A percentile compares a stretch with the other conserved stretches of the same genome.
Evolutionary conservation across 1,284 basidiomycete genomes (phyloP).

Genomic region (Boletus semigastroideus): DNA sequence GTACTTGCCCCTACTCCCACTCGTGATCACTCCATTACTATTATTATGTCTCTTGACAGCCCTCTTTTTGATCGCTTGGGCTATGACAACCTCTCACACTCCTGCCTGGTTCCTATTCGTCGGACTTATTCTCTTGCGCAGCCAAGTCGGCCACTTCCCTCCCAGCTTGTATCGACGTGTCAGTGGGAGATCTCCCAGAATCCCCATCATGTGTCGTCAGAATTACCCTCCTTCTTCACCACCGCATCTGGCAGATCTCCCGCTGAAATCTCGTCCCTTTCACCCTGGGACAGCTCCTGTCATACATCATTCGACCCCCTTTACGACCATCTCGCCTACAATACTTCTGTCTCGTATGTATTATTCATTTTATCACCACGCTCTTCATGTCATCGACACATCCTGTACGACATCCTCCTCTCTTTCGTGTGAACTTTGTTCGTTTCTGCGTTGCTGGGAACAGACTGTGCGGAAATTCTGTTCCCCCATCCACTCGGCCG

Average conservation of each 20-base stretch:
- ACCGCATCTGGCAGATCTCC: slow-evolving; percentile 23
- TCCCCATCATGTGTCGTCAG: slow-evolving; percentile 8
- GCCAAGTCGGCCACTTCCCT: slow-evolving; percentile 19
- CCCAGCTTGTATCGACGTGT: slow-evolving; percentile 14
- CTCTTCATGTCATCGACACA: slow-evolving; percentile 10
- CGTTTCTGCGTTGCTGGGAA: slow-evolving; percentile 13
- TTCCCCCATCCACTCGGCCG: slow-evolving; percentile 14
- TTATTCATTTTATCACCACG: slow-evolving; percentile 19
- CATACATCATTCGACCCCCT: slow-evolving; percentile 15
- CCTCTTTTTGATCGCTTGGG: neutral
- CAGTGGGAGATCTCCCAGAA: slow-evolving; percentile 28
- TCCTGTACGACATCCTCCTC: slow-evolving; percentile 6
- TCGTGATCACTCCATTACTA: neutral
- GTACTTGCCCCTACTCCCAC: neutral
- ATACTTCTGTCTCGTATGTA: slow-evolving; percentile 5
- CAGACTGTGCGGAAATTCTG: slow-evolving; percentile 6
- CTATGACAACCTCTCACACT: slow-evolving; percentile 23
- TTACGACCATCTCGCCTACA: slow-evolving; percentile 9
- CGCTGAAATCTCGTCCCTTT: slow-evolving; percentile 14
- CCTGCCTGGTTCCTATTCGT: slow-evolving; percentile 14
- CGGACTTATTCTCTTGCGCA: slow-evolving; percentile 20
- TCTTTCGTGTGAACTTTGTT: slow-evolving; percentile 11
- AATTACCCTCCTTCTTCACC: slow-evolving; percentile 11
- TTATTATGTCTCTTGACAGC: neutral
- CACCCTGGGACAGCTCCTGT: slow-evolving; percentile 31